Base-by-base conservation (phyloP, 257 asterid species). In the Perilla frutescens region DNA sequence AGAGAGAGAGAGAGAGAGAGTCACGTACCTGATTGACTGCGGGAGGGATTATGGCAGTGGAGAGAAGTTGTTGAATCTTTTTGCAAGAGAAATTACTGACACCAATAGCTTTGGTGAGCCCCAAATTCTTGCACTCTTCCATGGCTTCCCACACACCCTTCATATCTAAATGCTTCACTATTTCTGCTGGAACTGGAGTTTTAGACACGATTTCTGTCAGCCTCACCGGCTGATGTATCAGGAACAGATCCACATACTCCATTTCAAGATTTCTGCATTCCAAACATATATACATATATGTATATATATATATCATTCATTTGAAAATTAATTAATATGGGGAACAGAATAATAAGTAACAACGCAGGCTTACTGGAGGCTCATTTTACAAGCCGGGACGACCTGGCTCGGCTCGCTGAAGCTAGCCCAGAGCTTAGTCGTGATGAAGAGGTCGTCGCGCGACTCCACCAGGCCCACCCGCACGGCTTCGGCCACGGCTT, bases 111-210 rank as follows among this genome's bases (percentile, higher is more conserved):
- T 85, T 85, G 6, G 93, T 70, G 45, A 87, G 82, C 39, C 91
- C 96, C 53, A 84, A 80, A 4, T 66, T 79, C 62, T 73, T 60
- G 71, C 91, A 84, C 70, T 84, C 87, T 79, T 89, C 96, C 96
- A 89, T 87, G n/a, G 71, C 86, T 81, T 77, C 84, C 96, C 96
- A 89, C 6, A 68, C 88, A 2, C 87, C 89, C 66, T 79, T 78
- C 6, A 85, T 20, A 70, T 89, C 91, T 59, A 85, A 58, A 4
- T 79, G 77, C 54, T 47, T 44, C n/a, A 89, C 32, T 12, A 73
- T 69, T 14, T 79, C 88, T 50, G 39, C 72, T 2, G 73, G 66
- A 3, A 76, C 76, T 0, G 90, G 88, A 0, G 45, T 51, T 41
- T 8, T 54, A 3, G 29, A 29, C 1, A 79, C 3, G 74, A 40